A percentile compares a stretch with the other conserved stretches of the same genome.
Evolutionary conservation across 2,329 filamentous ascomycete species (phyloP).

Genomic region (Pseudocercospora macadamiae): DNA sequence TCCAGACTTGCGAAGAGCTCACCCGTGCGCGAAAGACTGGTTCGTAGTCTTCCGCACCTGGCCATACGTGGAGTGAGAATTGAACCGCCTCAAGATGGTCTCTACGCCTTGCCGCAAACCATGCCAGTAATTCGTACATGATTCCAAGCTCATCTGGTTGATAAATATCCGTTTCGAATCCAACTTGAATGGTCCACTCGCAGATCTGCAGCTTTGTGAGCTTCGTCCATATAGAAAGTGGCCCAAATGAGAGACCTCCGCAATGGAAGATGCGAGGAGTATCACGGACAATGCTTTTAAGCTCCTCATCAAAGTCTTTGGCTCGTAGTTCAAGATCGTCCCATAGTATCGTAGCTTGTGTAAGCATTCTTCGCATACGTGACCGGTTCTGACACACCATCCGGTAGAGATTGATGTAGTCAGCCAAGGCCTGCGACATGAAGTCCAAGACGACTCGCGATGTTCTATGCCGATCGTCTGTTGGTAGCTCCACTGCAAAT

Average conservation of each 20-base stretch:
- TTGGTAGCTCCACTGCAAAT: slow-evolving; percentile 73
- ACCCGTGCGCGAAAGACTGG: not conserved
- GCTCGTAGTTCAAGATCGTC: slow-evolving; percentile 81
- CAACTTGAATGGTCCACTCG: slow-evolving; percentile 84
- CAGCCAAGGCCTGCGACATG: slow-evolving; percentile 55
- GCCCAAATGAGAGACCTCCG: slow-evolving; percentile 43
- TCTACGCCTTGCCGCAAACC: slow-evolving; percentile 2
- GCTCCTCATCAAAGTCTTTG: slow-evolving; percentile 23
- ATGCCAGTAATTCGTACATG: slow-evolving; percentile 70
- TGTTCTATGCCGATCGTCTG: slow-evolving; percentile 74
- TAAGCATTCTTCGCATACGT: slow-evolving; percentile 84
- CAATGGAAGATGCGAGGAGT: not conserved
- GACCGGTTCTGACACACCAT: slow-evolving; percentile 89
- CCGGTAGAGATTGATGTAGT: slow-evolving; percentile 81
- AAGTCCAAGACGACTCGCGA: slow-evolving; percentile 74
- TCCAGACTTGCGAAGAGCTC: not conserved
- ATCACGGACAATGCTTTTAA: slow-evolving; percentile 2
- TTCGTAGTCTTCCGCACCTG: not conserved
- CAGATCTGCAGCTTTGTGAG: slow-evolving; percentile 88
- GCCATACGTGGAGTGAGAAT: not conserved
- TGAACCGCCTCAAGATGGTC: slow-evolving; percentile 37
- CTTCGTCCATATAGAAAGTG: slow-evolving; percentile 86
- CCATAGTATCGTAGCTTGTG: slow-evolving; percentile 80
- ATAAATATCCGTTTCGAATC: slow-evolving; percentile 92
- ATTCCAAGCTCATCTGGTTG: slow-evolving; percentile 78